Evolutionary conservation across 257 asterid species (phyloP).

Genomic region (Anisodus acutangulus): DNA sequence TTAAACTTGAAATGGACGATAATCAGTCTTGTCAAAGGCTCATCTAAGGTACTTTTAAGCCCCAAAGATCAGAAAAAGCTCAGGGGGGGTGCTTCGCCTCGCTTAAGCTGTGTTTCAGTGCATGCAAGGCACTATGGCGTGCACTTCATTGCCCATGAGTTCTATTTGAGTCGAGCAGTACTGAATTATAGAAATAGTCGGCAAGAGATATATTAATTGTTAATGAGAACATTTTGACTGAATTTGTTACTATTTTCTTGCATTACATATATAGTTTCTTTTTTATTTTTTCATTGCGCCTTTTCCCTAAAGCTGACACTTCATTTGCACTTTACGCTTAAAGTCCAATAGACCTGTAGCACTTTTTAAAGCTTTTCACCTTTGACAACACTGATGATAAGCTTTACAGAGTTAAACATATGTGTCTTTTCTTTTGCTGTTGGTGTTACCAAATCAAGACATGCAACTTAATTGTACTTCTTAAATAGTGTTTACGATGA

Average conservation of each 20-base stretch:
- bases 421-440: not conserved
- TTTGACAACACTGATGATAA: not conserved
- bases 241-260: no score
- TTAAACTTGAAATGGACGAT: not conserved
- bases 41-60: not conserved
- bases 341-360: not conserved
- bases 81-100: not conserved
- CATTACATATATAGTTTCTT: no score
- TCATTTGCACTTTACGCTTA: not conserved
- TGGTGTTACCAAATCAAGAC: not conserved
- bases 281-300: no score
- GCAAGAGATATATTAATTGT: no score
- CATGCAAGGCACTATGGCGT: not conserved
- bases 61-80: not conserved
- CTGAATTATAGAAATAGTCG: not conserved
- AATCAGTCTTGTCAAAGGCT: not conserved
- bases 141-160: not conserved
- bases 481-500: not conserved
- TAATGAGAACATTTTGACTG: no score
- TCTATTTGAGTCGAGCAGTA: not conserved
- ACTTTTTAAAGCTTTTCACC: not conserved
- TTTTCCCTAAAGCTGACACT: no score
- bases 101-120: not conserved
- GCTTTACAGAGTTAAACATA: not conserved
- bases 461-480: not conserved